Conservation (phyloP, 148 eudicot species). For the Rhododendron ferrugineum region DNA sequence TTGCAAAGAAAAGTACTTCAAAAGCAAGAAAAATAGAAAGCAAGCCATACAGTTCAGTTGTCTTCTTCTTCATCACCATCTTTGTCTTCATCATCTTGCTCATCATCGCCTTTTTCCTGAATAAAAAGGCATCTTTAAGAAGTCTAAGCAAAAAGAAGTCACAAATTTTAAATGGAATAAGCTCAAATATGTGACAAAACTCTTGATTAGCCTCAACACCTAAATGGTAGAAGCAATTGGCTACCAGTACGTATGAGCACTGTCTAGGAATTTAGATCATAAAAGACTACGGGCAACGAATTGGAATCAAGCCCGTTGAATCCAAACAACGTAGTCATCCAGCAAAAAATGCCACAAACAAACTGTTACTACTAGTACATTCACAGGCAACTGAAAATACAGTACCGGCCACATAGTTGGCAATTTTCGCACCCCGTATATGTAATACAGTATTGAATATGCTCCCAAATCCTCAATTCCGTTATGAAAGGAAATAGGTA, state of each 20-base stretch:
- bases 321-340: background rate
- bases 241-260: background rate
- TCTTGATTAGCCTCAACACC: background rate
- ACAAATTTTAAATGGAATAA: background rate
- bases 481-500: background rate
- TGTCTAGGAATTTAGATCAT: background rate
- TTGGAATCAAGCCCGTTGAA: background rate
- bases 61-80: constrained; percentile 35
- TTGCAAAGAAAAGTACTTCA: background rate
- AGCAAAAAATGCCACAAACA: background rate
- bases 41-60: background rate
- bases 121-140: background rate
- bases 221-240: background rate
- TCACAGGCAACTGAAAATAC: background rate
- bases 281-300: background rate
- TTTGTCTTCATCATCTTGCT: constrained; percentile 36
- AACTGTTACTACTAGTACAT: background rate
- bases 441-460: background rate
- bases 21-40: background rate
- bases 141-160: background rate
- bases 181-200: background rate
- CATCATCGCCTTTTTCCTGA: constrained; percentile 41
- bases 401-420: background rate
- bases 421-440: background rate
- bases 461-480: background rate